phyloP scores from a whole-genome alignment of 768 basidiomycete genomes.

The Auricularia cornea region DNA sequence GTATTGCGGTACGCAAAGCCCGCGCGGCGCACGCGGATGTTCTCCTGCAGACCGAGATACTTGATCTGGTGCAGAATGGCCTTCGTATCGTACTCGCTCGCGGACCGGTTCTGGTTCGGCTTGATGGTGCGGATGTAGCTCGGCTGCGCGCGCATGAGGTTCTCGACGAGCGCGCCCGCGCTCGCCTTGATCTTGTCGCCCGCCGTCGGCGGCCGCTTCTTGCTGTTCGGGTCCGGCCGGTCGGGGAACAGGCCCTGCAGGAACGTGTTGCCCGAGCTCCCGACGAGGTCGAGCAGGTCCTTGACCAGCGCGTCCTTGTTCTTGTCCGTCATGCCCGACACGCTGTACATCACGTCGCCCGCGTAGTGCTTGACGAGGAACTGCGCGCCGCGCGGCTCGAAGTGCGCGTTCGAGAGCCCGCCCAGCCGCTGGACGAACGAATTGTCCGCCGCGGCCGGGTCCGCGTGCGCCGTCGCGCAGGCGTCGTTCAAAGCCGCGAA shows the following conservation, averaged over 20 bases:
- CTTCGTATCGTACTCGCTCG: constrained; percentile 87
- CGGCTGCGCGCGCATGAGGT: constrained; percentile 94
- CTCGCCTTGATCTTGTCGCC: constrained; percentile 93
- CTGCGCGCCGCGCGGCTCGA: constrained; percentile 88
- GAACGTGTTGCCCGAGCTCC: constrained; percentile 72
- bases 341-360: constrained; percentile 97
- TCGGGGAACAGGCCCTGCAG: constrained; percentile 87
- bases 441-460: constrained; percentile 91
- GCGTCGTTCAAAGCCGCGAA: constrained; percentile 98
- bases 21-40: constrained; percentile 93
- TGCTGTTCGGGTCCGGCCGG: constrained; percentile 89
- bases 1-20: constrained; percentile 98
- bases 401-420: constrained; percentile 80
- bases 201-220: constrained; percentile 96
- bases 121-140: constrained; percentile 99
- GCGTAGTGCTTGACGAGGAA: constrained; percentile 97
- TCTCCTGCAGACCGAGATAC: constrained; percentile 96
- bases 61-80: constrained; percentile 98
- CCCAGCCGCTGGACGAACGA: constrained; percentile 92
- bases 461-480: constrained; percentile 97
- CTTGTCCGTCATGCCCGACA: constrained; percentile 98
- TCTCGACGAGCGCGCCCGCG: constrained; percentile 91
- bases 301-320: constrained; percentile 97
- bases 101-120: constrained; percentile 92
- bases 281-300: constrained; percentile 86